Base-by-base conservation (phyloP, 2,329 filamentous ascomycete species). In the Neobulgaria alba region DNA sequence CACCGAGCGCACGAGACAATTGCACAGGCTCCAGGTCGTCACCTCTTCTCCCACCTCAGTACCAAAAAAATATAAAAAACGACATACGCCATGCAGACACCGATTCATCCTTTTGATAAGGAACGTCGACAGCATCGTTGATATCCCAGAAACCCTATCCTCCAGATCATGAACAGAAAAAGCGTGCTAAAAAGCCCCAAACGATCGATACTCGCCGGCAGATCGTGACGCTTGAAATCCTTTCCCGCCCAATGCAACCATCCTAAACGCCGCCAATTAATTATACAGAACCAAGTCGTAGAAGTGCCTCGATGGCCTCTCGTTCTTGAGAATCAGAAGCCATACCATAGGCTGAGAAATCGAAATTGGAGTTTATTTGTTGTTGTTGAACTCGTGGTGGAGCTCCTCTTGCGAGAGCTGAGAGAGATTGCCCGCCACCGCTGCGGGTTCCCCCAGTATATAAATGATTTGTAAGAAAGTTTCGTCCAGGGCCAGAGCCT, bases 251-350 rank as follows among this genome's bases (percentile, higher is more conserved):
- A 42, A 43, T 52, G 54, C 49, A 50, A 52, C 43, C 49, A 32
- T n/a, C 5, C 33, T 12, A 26, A 57, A 57, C 52, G 50, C 55
- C 54, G 42, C 41, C 45, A n/a, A n/a, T n/a, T 39, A 52, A 56
- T 57, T 80, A 82, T 75, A 81, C 69, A 75, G 84, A 89, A 65
- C 85, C 82, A 63, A 92, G 81, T 62, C 79, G 77, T 57, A 92
- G 69, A 57, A 90, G 76, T 50, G 85, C 85, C 63, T 87, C 85
- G 50, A 89, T 76, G 41, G 85, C 85, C 63, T 87, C 85, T 55
- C 81, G 80, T 68, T 90, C 85, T 63, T 87, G 81, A 46, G 78
- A 74, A 60, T 82, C 77, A 40, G 77, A 73, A 34, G 50, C 47
- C 51, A 56, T 53, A 33, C 54, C 54, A 42, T 55, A 56, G 32